These are phyloP conservation scores for Bromus sterilis DNA, from an alignment of 176 grass and related monocot species.

Conservation along the genomic window DNA sequence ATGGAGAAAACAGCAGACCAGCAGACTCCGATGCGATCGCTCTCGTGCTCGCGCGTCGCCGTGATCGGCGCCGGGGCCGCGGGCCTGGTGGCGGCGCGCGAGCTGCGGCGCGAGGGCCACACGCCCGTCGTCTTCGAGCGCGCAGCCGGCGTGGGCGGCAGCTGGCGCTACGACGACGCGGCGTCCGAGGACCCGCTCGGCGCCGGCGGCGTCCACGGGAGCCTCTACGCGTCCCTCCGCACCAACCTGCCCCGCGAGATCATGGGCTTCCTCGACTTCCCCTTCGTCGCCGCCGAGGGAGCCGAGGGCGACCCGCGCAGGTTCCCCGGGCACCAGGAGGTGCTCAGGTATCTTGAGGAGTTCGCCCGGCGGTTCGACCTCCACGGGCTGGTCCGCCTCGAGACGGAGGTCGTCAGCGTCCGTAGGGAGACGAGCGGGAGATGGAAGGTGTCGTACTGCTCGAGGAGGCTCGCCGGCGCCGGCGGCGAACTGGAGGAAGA, in stretches of 20 bases:
- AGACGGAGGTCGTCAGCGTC: conserved; percentile 43
- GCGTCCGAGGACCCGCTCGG: conserved; percentile 32
- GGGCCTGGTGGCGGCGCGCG: conserved; percentile 50
- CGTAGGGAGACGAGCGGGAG: conserved; percentile 7
- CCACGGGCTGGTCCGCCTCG: conserved; percentile 19
- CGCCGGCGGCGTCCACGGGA: conserved; percentile 39
- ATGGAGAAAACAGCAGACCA: too few species aligned
- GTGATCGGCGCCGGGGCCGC: conserved; percentile 69
- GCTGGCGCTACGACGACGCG: conserved; percentile 37
- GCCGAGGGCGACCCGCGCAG: conserved; percentile 26
- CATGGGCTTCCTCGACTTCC: conserved; percentile 85
- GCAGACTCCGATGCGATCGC: neutral
- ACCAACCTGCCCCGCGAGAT: conserved; percentile 73
- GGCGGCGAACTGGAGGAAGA: neutral
- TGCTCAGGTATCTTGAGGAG: conserved; percentile 42
- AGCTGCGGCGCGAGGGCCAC: conserved; percentile 62
- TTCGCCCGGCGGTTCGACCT: conserved; percentile 48
- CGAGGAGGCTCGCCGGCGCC: neutral
- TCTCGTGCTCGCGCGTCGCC: conserved; percentile 18
- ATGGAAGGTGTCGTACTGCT: conserved; percentile 3
- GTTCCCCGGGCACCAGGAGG: conserved; percentile 44
- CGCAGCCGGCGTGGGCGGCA: conserved; percentile 46
- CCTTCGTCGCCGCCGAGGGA: conserved; percentile 24
- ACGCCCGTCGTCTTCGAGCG: conserved; percentile 60
- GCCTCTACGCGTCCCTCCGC: conserved; percentile 71